Base-by-base conservation (phyloP, 2,329 filamentous ascomycete genomes). In the Fusarium equiseti region DNA sequence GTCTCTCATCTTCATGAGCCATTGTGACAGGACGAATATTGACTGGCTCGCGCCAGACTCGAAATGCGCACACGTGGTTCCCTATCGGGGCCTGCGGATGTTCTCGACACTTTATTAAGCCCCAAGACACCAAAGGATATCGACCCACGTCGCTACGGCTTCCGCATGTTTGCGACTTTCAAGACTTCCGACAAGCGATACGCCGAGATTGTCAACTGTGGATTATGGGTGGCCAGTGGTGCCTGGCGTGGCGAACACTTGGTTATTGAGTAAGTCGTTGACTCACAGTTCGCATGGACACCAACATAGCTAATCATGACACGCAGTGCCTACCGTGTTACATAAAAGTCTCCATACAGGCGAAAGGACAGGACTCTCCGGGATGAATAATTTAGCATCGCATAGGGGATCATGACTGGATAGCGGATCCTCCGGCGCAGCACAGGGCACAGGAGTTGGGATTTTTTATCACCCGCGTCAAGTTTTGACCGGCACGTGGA, bases 151-250 rank as follows among this genome's bases (percentile, higher is more conserved):
- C 80, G 80, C 58, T 86, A 86, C 68, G 83, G 82, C 62, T 86
- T 86, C 68, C 81, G 83, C 66, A 78, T 86, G 71, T 85, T 84
- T 61, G 81, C 84, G 62, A 84, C 83, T 20, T 83, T 86, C 78
- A 84, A 85, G 74, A 85, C 84, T 24, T 79, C 82, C 5, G 84
- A 86, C 75, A 81, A 83, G 73, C 80, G 84, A 31, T 86, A 86
- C 69, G 79, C 79, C 50, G 82, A 84, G 58, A 81, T 81, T 60
- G 80, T 86, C 26, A 86, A 86, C 73, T 84, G 82, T 73, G 84
- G 83, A 8, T 78, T 86, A 55, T 86, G 84, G 84, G 80, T 86
- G 49, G 84, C 83, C 9, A 84, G 83, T 73, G 84, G 83, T 51
- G 82, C 84, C 73, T 83, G 82, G 78, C 82, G 80, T 58, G 81